Conservation (phyloP, 768 basidiomycete species). For the Termitomyces sp. region DNA sequence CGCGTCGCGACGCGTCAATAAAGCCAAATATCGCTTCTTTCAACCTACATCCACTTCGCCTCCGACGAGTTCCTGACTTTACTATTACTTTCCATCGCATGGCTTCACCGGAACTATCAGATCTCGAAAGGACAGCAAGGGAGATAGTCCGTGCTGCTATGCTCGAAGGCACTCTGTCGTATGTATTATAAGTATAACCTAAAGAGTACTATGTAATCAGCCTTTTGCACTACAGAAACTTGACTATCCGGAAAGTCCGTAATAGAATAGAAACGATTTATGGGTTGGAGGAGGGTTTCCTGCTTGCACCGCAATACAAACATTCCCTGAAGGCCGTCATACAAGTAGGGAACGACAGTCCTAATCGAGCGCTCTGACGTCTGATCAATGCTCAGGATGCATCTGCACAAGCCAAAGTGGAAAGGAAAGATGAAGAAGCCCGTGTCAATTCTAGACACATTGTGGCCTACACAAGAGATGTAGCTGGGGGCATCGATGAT, state of each 20-base stretch:
- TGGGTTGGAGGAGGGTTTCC: slow-evolving; percentile 33
- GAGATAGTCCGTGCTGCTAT: slow-evolving; percentile 21
- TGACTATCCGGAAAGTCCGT: slow-evolving; percentile 48
- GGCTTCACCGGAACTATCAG: slow-evolving; percentile 21
- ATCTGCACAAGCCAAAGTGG: slow-evolving; percentile 8
- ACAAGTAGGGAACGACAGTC: slow-evolving; percentile 28
- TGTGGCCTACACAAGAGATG: not conserved
- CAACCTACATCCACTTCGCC: not conserved
- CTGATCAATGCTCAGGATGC: slow-evolving; percentile 5
- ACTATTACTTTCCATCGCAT: slow-evolving; percentile 8
- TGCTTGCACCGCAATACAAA: slow-evolving; percentile 42
- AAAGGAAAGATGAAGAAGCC: not conserved
- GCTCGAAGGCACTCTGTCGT: slow-evolving; percentile 26
- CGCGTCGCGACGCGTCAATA: slow-evolving; percentile 3
- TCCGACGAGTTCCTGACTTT: not conserved
- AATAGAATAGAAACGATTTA: slow-evolving; percentile 41
- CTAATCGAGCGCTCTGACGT: not conserved
- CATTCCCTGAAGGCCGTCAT: slow-evolving; percentile 36
- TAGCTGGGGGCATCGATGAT: not conserved
- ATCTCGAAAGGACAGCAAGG: slow-evolving; percentile 25
- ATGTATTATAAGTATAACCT: not conserved
- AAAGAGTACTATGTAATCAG: not conserved
- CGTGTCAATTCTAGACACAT: not conserved
- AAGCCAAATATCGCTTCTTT: slow-evolving; percentile 1
- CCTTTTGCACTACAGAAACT: slow-evolving; percentile 20